Base-by-base conservation (phyloP, 768 basidiomycete genomes). In the Peribolospora kevripleyi region DNA sequence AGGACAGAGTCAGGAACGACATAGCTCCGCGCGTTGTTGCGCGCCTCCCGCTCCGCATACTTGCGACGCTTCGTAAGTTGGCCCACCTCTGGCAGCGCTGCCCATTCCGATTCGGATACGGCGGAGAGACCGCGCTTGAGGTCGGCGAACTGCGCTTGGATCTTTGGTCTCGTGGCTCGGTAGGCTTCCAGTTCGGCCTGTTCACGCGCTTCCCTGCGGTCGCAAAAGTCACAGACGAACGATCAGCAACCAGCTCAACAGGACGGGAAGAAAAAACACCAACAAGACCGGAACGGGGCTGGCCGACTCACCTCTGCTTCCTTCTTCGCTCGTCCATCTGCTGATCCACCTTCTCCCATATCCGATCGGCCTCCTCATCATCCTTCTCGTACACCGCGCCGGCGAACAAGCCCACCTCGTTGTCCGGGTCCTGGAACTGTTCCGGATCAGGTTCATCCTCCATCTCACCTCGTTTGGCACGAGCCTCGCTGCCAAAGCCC, bases 371-470 rank as follows among this genome's bases (percentile, higher is more conserved):
- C 66, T 97, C 93, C 61, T 95, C 90, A 58, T 98, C 93, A 60
- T 97, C 93, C 55, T 82, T 81, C 66, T 98, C 90, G 65, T 98
- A 95, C 0, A 85, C 84, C 7, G 82, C 90, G 9, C 90, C 88
- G 4, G 88, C 84, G 65, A 98, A 97, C 5, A 97, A 74, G 37
- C 91, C 91, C 60, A 80, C 81, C 70, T 97, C 90, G 66, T 95
- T 91, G 65, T 98, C 93, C 36, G 91, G 93, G 67, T 98, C 91
- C 67, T 90, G 85, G 63, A 83, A 87, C 61, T 84, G 82, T 5
- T 91, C 91, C 0, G 84, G 81, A 67, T 86, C 85, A 37, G 84
- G 71, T 53, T 90, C 85, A 0, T 76, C 70, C 62, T 91, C 90
- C 68, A 59, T 56, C 36, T 59, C 55, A 5, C 87, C 85, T 46